A percentile compares a stretch with the other conserved stretches of the same genome.
Conservation (phyloP, 75 land plant genomes). For the Larix kaempferi region DNA sequence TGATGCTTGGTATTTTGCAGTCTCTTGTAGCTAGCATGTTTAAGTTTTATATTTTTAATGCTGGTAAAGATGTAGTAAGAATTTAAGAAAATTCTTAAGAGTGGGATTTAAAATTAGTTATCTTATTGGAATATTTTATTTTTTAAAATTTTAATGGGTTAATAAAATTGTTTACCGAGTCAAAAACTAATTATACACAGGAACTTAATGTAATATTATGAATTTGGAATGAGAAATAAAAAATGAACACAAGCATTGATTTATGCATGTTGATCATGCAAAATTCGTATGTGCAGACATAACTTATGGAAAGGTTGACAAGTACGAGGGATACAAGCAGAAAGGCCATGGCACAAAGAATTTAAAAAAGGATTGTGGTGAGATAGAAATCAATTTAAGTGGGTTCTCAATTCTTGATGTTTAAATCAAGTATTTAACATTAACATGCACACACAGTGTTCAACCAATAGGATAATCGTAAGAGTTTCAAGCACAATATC, state of each 20-base stretch:
- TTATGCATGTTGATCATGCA: neutral
- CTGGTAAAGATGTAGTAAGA: neutral
- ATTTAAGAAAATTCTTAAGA: neutral
- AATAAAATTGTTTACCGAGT: neutral
- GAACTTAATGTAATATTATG: neutral
- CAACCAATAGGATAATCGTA: no score
- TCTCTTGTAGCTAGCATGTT: conserved; percentile 1
- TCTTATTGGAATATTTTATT: no score
- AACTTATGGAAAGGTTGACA: conserved; percentile 81
- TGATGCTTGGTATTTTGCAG: conserved; percentile 74
- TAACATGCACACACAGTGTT: no score
- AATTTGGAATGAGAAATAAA: neutral
- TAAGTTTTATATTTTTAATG: neutral
- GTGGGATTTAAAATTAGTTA: no score
- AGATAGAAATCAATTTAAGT: neutral
- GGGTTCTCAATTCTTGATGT: neutral
- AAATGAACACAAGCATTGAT: neutral
- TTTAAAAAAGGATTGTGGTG: conserved; percentile 92
- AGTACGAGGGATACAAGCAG: conserved; percentile 63
- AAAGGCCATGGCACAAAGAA: conserved; percentile 39
- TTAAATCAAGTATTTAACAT: no score
- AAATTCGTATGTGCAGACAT: conserved; percentile 49
- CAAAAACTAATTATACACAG: neutral
- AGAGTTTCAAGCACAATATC: no score
- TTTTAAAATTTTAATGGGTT: neutral